These are phyloP conservation scores for Orychophragmus violaceus DNA, from an alignment of 345 rosid species.

Conservation along the genomic window DNA sequence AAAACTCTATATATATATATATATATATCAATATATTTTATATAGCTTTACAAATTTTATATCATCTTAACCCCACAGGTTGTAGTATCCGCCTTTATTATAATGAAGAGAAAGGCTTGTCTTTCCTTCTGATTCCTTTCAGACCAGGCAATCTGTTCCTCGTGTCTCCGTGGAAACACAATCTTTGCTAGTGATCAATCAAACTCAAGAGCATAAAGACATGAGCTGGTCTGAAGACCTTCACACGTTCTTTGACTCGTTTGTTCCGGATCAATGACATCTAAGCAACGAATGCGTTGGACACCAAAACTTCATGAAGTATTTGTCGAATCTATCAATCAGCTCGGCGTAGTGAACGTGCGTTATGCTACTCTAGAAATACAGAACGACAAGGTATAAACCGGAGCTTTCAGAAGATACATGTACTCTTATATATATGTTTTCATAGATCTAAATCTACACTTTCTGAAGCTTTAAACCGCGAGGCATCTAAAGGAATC, in stretches of 20 bases:
- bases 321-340: slow-evolving; percentile 83
- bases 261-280: slow-evolving; percentile 39
- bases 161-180: slow-evolving; percentile 37
- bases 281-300: slow-evolving; percentile 90
- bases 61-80: no score
- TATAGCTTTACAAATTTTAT: no score
- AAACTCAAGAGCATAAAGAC: slow-evolving; percentile 40
- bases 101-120: no score
- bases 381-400: slow-evolving; percentile 83
- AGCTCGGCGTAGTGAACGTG: slow-evolving; percentile 85
- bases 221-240: slow-evolving; percentile 49
- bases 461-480: no score
- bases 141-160: slow-evolving; percentile 38
- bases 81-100: no score
- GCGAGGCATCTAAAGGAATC: no score
- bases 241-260: slow-evolving; percentile 42
- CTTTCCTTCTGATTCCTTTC: no score
- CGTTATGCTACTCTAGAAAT: slow-evolving; percentile 94
- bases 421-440: slow-evolving; percentile 2
- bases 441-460: no score
- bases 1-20: no score
- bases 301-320: slow-evolving; percentile 93
- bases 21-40: no score
- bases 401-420: slow-evolving; percentile 66
- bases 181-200: slow-evolving; percentile 26